Base-by-base conservation (phyloP, 1,139 yeast genomes). In the Saccharomyces pastorianus region DNA sequence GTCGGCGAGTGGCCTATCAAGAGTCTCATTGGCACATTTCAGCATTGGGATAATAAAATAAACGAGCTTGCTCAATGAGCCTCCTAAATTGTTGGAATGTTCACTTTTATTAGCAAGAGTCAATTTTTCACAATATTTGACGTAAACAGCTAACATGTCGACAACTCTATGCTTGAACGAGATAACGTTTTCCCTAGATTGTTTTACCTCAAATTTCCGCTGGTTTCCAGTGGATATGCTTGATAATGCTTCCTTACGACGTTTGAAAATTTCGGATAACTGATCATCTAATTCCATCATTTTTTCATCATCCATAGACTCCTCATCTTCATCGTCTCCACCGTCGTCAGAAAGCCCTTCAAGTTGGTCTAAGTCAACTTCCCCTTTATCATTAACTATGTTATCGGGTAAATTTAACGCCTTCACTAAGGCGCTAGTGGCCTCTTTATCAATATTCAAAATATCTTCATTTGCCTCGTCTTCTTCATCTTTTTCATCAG, bases 231-330 rank as follows among this genome's bases (percentile, higher is more conserved):
- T 78, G 26, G 76, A 72, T 3, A 73, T 69, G 38, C 70, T 71
- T 11, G 78, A 70, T 53, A 86, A 68, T 0, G 88, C 85, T 56
- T 80, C 81, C 61, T 83, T 82, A 65, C 95, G 81, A 64, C 90
- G 93, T 63, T 85, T 82, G 76, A 93, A 93, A 55, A 93, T 93
- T 54, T 79, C 80, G 0, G 96, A 82, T 34, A 93, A 75, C 58
- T 89, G 95, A 28, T 79, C 89, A 68, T 93, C 99, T 67, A 93
- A 80, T 14, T 93, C 96, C 84, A 91, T 83, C 99, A 93, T 93
- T 69, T 90, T 91, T 62, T 91, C 98, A 68, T 93, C 99, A 61
- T 93, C 96, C 96, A 91, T 47, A 93, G 96, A 71, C 51, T 63
- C 66, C 14, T 64, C 85, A 26, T 75, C 84, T 3, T 68, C 80